A percentile compares a stretch with the other conserved stretches of the same genome.
Evolutionary conservation across 257 asterid species (phyloP).

Genomic region (Penstemon newberryi): DNA sequence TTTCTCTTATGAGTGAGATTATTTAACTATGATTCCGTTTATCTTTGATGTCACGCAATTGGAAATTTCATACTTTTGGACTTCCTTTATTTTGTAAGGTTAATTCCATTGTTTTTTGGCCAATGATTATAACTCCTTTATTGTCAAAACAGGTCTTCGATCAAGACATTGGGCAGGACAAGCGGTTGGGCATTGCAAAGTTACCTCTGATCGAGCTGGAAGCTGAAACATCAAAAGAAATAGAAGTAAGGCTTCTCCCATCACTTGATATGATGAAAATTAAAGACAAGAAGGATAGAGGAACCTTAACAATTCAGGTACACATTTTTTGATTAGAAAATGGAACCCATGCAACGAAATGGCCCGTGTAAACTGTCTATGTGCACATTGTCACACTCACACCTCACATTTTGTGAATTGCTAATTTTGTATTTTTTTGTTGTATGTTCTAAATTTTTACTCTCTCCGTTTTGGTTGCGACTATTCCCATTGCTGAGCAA

Average conservation of each 20-base stretch:
- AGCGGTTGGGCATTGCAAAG: conserved; percentile 61
- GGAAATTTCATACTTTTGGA: not conserved
- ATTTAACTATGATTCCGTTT: too few species aligned
- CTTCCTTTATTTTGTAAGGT: not conserved
- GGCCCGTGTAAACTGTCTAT: not conserved
- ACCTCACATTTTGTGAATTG: not conserved
- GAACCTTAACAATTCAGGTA: conserved; percentile 66
- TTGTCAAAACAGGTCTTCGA: conserved; percentile 62
- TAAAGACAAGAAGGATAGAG: conserved; percentile 84
- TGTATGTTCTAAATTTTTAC: not conserved
- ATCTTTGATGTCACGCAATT: too few species aligned
- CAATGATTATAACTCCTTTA: conserved; percentile 9
- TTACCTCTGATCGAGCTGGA: conserved; percentile 58
- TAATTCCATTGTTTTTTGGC: not conserved
- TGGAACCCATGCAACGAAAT: not conserved
- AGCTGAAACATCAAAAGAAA: conserved; percentile 46
- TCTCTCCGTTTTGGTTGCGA: not conserved
- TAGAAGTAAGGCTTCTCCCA: conserved; percentile 57
- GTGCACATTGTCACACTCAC: not conserved
- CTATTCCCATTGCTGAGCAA: not conserved
- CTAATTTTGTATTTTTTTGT: not conserved
- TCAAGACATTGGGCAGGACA: conserved; percentile 81
- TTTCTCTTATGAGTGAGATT: too few species aligned
- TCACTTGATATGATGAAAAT: conserved; percentile 79
- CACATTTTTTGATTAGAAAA: not conserved